These are phyloP conservation scores for Quercus lobata DNA, from an alignment of 331 rosid genomes.

Conservation along the genomic window DNA sequence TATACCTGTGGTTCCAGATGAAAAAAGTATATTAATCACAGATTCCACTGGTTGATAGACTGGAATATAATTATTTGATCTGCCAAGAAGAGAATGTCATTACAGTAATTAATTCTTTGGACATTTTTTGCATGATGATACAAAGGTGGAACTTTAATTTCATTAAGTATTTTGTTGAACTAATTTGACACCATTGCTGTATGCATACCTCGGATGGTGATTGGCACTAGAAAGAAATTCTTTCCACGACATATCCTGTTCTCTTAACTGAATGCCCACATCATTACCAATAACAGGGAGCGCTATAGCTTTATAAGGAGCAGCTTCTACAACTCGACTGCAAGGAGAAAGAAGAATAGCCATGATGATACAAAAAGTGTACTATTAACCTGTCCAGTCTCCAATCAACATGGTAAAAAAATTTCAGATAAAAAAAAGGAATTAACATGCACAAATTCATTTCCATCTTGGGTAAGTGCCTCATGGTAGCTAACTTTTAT, in stretches of 20 bases:
- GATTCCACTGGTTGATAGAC: conserved; percentile 55
- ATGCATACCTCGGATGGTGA: neutral
- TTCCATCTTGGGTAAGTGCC: conserved; percentile 3
- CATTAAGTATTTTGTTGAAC: neutral
- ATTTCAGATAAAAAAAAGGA: neutral
- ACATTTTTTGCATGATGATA: neutral
- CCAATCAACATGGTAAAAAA: neutral
- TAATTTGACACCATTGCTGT: neutral
- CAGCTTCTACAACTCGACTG: conserved; percentile 77
- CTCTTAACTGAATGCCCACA: conserved; percentile 51
- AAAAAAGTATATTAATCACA: conserved; percentile 79
- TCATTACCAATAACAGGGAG: conserved; percentile 64
- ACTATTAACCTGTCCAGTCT: neutral
- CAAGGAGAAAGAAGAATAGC: conserved; percentile 16
- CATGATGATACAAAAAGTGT: conserved; percentile 6
- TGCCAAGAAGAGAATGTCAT: too few relatives aligned
- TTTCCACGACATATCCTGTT: conserved; percentile 30
- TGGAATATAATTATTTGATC: conserved; percentile 33
- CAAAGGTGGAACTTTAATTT: neutral
- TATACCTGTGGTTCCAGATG: conserved; percentile 96
- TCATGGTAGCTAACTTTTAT: neutral
- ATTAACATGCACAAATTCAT: neutral
- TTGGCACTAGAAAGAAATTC: too few relatives aligned
- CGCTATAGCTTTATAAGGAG: conserved; percentile 59
- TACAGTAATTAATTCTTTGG: neutral